Evolutionary conservation across 2,329 filamentous ascomycete species (phyloP), one percentile per base, ranked within the genome.

Genomic region (Curvularia lunata): DNA sequence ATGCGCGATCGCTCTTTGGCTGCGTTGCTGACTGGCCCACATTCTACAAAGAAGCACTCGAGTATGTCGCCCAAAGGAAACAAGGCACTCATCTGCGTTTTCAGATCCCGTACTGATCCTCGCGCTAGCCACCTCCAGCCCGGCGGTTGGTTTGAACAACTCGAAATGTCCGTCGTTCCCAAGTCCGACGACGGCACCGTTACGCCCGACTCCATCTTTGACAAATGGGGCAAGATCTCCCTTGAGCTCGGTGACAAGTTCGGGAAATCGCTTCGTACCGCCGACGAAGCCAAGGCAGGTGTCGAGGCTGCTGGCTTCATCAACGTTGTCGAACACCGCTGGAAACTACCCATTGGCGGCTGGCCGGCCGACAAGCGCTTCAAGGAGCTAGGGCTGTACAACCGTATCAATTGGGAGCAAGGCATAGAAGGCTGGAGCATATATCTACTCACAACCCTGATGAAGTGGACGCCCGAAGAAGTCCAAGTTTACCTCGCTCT

Each of bases 291-390:
- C 37, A 75, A 77, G 58, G 69, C 76, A 41, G 77, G 80, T 52
- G 77, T 86, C 64, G 71, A 75, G 3, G 81, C 82, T 12, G 83
- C 80, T 0, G 85, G 85, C 0, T 87, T 87, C 60, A 73, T 78
- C 43, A 79, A 85, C 52, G 80, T 87, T 0, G 72, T 72, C 0
- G 80, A 85, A 65, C 72, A 78, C 2, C 65, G 81, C 13, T 69
- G 61, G 60, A 73, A 72, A 49, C 5, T 82, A 77, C 64, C 68
- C 0, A 58, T 73, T 28, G 67, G 68, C 1, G 61, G 62, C 1
- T 73, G 68, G 69, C 56, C 64, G 16, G 62, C 57, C 4, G 65
- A 71, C 32, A 62, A 63, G 82, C 79, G 80, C 25, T 77, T 82
- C 48, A 86, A 85, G 66, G 79, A 85, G 48, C 66, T 85, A 1